Evolutionary conservation across 2,329 filamentous ascomycete genomes (phyloP).

Genomic region (Cladophialophora carrionii): DNA sequence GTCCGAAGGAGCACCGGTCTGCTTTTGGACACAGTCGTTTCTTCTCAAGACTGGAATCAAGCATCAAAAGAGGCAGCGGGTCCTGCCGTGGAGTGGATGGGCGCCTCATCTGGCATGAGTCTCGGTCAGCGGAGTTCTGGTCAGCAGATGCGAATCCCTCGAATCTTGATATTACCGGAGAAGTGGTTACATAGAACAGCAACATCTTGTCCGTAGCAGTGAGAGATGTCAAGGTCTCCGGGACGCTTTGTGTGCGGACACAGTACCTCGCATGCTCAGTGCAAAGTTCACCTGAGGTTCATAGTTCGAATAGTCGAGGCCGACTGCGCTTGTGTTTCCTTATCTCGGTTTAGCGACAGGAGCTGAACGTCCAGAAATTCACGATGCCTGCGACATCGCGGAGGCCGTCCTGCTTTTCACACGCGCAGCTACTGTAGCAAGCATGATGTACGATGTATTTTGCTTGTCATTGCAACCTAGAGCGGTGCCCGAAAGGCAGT

Average conservation of each 20-base stretch:
- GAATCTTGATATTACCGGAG: background rate
- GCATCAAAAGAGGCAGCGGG: background rate
- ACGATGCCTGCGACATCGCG: background rate
- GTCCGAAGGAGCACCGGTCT: background rate
- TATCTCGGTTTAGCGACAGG: background rate
- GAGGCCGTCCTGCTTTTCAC: background rate
- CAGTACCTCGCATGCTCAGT: background rate
- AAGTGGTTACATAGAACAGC: background rate
- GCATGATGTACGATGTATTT: background rate
- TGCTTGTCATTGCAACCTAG: background rate
- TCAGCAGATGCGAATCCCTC: background rate
- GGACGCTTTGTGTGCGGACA: background rate
- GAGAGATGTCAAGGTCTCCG: background rate
- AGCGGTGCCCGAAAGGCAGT: background rate
- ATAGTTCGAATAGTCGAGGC: background rate
- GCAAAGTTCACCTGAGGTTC: background rate
- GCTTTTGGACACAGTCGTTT: background rate
- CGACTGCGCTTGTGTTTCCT: slow-evolving; percentile 3
- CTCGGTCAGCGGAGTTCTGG: background rate
- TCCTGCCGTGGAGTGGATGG: background rate
- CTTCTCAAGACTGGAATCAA: background rate
- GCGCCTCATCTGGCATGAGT: background rate
- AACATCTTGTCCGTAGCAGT: background rate
- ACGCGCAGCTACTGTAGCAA: too few species aligned
- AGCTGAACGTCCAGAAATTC: background rate